phyloP scores from a whole-genome alignment of 2,329 filamentous ascomycete species.

The Diplodia intermedia region DNA sequence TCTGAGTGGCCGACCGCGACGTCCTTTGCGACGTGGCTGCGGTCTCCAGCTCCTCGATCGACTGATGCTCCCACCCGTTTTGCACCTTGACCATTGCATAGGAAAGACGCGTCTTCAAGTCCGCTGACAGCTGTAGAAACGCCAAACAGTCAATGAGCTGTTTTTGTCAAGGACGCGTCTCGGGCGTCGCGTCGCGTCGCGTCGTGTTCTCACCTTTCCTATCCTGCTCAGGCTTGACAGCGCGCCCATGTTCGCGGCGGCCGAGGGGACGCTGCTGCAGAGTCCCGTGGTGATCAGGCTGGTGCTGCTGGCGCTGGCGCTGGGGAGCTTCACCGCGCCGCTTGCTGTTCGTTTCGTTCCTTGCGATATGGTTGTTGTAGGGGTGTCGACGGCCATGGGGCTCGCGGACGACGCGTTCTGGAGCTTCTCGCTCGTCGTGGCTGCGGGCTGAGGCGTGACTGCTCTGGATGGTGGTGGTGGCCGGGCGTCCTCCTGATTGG shows the following conservation, averaged over 20 bases:
- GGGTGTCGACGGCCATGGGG: slow-evolving; percentile 52
- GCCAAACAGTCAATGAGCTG: slow-evolving; percentile 34
- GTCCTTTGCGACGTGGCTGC: slow-evolving; percentile 34
- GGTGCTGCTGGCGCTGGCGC: slow-evolving; percentile 34
- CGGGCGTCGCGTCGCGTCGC: not conserved
- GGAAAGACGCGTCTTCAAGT: slow-evolving; percentile 81
- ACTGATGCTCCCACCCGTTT: slow-evolving; percentile 82
- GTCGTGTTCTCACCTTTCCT: slow-evolving; percentile 69
- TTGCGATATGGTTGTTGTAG: slow-evolving; percentile 42
- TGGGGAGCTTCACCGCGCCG: slow-evolving; percentile 66
- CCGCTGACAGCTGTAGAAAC: slow-evolving; percentile 69
- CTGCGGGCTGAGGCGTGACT: slow-evolving; percentile 40
- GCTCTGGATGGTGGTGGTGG: slow-evolving; percentile 30
- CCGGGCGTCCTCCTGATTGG: slow-evolving; percentile 8
- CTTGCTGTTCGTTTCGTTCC: slow-evolving; percentile 78
- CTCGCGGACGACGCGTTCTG: slow-evolving; percentile 41
- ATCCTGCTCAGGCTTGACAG: slow-evolving; percentile 73
- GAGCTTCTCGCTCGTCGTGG: slow-evolving; percentile 42
- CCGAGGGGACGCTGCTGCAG: slow-evolving; percentile 49
- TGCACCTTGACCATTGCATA: slow-evolving; percentile 94
- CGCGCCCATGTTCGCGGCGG: slow-evolving; percentile 75
- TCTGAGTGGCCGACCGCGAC: slow-evolving; percentile 28
- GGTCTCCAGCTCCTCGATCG: slow-evolving; percentile 75
- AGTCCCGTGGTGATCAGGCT: slow-evolving; percentile 11
- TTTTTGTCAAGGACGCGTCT: slow-evolving; percentile 24